Percentiles rank a stretch among this genome's conserved stretches.
Conservation (phyloP, 1,284 basidiomycete genomes). For the Hemileia vastatrix region DNA sequence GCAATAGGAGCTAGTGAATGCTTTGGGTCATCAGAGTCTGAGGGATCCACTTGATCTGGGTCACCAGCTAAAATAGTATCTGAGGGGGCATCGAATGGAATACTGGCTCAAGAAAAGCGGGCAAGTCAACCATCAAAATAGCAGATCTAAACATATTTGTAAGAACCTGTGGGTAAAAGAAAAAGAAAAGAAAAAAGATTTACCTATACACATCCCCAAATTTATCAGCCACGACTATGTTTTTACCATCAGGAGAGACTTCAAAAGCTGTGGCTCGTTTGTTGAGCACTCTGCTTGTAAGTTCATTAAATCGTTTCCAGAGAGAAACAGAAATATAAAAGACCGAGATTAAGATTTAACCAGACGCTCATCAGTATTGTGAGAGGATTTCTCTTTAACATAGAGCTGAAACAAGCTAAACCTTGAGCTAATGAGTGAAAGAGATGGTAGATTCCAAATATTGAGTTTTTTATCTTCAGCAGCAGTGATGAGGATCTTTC, state of each 20-base stretch:
- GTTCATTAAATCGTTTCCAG: no score
- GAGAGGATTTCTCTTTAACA: no score
- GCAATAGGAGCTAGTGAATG: constrained; percentile 16
- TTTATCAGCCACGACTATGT: constrained; percentile 22
- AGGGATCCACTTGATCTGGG: constrained; percentile 12
- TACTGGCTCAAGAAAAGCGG: not conserved
- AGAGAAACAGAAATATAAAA: no score
- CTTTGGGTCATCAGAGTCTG: not conserved
- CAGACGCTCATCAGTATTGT: no score
- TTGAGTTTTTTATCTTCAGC: constrained; percentile 22
- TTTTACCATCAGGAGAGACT: constrained; percentile 19
- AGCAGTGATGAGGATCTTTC: constrained; percentile 4
- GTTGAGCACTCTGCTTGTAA: constrained; percentile 15
- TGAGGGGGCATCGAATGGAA: constrained; percentile 17
- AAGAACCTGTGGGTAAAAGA: not conserved
- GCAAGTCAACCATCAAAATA: no score
- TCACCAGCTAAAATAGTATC: constrained; percentile 13
- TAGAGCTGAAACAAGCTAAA: no score
- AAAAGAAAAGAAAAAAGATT: not conserved
- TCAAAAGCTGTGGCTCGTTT: constrained; percentile 15
- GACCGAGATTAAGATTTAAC: no score
- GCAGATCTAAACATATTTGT: no score
- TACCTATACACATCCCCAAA: constrained; percentile 22
- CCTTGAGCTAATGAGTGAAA: constrained; percentile 16
- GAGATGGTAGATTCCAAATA: constrained; percentile 12